These are phyloP conservation scores for Lycium barbarum DNA, from an alignment of 257 asterid genomes.

Conservation along the genomic window DNA sequence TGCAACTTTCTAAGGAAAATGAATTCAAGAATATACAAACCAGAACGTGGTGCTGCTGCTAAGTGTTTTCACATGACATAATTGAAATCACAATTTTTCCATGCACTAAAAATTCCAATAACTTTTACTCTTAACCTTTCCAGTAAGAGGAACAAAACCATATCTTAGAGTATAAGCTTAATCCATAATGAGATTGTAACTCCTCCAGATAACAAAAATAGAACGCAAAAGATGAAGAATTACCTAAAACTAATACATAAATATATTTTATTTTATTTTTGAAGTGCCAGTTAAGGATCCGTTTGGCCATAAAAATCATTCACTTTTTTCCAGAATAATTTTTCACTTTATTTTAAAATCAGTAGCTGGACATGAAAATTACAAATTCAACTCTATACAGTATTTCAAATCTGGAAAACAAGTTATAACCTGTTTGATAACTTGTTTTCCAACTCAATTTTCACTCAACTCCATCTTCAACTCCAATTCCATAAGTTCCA, in stretches of 20 bases:
- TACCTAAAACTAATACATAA: neutral
- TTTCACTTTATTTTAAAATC: too few species aligned
- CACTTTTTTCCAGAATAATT: too few species aligned
- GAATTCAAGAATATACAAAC: neutral
- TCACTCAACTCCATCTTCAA: too few species aligned
- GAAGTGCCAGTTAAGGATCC: neutral
- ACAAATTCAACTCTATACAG: too few species aligned
- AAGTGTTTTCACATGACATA: neutral
- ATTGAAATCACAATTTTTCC: neutral
- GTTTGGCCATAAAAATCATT: neutral
- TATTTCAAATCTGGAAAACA: too few species aligned
- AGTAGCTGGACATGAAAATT: too few species aligned
- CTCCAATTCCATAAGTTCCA: too few species aligned
- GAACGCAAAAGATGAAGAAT: neutral
- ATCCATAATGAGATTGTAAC: neutral
- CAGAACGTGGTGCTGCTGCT: neutral
- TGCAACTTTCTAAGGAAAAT: neutral
- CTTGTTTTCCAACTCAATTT: too few species aligned
- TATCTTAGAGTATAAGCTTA: neutral
- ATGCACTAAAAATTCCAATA: neutral
- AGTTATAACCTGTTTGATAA: too few species aligned
- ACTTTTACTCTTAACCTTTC: neutral
- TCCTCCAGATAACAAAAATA: neutral
- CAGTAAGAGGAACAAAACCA: neutral
- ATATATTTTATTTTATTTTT: too few species aligned